Conservation (phyloP, 148 eudicot species). For the Fagopyrum homotropicum region DNA sequence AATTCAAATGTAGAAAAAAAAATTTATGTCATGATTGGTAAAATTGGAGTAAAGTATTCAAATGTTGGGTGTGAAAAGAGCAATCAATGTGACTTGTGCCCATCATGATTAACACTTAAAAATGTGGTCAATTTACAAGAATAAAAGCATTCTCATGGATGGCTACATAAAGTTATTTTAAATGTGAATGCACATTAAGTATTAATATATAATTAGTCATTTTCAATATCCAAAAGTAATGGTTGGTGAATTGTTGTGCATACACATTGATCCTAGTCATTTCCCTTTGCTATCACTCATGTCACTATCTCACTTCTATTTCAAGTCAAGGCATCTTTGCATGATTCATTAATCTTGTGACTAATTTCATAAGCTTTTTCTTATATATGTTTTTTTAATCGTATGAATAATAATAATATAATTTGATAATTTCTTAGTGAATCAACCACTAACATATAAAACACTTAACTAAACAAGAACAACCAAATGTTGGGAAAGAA, state of each 20-base stretch:
- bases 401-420: no score
- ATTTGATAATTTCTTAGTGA: neutral
- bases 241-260: neutral
- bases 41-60: neutral
- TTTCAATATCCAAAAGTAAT: neutral
- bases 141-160: neutral
- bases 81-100: neutral
- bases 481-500: no score
- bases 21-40: no score
- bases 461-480: no score
- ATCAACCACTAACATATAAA: no score
- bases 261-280: neutral
- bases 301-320: neutral
- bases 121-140: neutral
- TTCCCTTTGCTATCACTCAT: slow-evolving; percentile 1
- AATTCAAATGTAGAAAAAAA: no score
- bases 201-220: neutral
- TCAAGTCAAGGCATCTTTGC: neutral
- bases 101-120: neutral
- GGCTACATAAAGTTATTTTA: neutral
- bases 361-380: neutral
- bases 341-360: neutral
- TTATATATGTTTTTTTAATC: no score
- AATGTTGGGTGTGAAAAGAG: slow-evolving; percentile 7
- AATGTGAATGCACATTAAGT: neutral